Percentiles rank a stretch among this genome's conserved stretches.
Conservation (phyloP, 257 asterid species). For the Osmanthus fragrans region DNA sequence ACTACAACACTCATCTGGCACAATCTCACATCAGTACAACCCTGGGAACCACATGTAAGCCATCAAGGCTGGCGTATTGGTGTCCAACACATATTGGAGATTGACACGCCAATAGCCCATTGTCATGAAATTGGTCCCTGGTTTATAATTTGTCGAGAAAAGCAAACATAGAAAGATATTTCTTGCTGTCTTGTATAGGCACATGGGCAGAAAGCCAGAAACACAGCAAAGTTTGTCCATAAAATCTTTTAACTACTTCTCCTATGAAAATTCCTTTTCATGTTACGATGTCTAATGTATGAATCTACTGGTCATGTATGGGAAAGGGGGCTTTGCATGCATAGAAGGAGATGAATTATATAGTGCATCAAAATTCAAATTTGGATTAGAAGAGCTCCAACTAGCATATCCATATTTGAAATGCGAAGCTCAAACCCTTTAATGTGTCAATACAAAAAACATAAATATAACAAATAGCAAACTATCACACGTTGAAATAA, state of each 20-base stretch:
- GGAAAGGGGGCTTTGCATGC: not conserved
- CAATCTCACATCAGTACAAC: not conserved
- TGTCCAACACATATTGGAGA: not conserved
- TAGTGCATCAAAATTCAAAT: not conserved
- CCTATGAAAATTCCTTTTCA: not conserved
- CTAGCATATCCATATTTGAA: not conserved
- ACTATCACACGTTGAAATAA: not conserved
- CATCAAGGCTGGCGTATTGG: not conserved
- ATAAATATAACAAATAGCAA: not conserved
- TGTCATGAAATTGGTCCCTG: not conserved
- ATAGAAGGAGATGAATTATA: not conserved
- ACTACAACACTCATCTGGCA: not conserved
- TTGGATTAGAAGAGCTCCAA: not conserved
- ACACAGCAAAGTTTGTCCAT: not conserved
- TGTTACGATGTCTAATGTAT: too few relatives aligned
- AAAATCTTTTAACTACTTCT: not conserved
- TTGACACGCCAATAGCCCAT: not conserved
- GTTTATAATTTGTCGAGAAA: not conserved
- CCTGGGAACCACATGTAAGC: not conserved
- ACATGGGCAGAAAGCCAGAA: not conserved
- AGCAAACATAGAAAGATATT: not conserved
- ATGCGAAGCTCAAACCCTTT: slow-evolving; percentile 7
- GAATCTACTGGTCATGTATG: not conserved
- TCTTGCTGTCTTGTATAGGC: not conserved
- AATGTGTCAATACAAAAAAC: not conserved